A percentile compares a stretch with the other conserved stretches of the same genome.
phyloP scores from a whole-genome alignment of 2,329 filamentous ascomycete genomes.

The Botrytis cinerea region DNA sequence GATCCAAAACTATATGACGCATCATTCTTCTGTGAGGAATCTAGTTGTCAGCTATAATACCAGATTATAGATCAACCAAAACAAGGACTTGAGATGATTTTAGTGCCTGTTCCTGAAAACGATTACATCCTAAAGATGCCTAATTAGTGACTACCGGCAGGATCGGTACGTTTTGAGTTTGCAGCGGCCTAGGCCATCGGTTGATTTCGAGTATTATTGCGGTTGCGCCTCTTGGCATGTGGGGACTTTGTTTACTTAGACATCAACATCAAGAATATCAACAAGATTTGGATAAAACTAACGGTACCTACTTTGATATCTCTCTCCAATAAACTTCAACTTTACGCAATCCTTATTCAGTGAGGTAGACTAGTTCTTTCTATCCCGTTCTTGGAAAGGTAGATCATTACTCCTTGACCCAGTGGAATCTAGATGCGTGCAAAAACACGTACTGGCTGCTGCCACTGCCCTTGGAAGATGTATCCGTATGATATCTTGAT shows the following conservation, averaged over 20 bases:
- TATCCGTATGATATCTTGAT: not conserved
- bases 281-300: not conserved
- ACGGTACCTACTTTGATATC: not conserved
- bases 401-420: not conserved
- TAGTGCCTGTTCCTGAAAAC: not conserved
- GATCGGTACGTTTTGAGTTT: conserved; percentile 9
- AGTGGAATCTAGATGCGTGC: not conserved
- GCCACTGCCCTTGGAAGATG: not conserved
- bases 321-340: not conserved
- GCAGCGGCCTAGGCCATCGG: not conserved
- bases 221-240: not conserved
- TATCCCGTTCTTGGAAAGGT: not conserved
- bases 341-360: not conserved
- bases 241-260: not conserved
- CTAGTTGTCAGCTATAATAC: not conserved
- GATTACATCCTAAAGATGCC: not conserved
- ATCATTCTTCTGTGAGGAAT: not conserved
- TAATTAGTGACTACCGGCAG: not conserved
- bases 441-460: not conserved
- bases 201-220: not conserved
- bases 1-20: conserved; percentile 10
- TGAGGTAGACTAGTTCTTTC: not conserved
- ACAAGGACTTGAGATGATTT: not conserved
- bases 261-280: not conserved
- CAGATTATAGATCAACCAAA: not conserved